Conservation (phyloP, 106 monocot species). For the Phalaenopsis aphrodite region DNA sequence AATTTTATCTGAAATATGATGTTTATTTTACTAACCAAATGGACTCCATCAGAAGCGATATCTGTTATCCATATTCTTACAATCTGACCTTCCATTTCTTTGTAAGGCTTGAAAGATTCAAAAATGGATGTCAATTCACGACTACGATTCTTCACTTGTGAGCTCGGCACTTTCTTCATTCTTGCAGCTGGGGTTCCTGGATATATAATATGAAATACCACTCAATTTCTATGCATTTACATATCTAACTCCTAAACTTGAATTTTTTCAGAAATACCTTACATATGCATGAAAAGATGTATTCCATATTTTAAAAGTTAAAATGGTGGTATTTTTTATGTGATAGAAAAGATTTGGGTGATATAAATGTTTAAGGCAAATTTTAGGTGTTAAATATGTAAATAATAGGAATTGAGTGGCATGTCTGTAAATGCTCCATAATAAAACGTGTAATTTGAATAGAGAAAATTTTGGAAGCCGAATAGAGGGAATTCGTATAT, state of each 20-base stretch:
- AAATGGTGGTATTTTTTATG: too few species aligned
- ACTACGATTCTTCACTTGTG: slow-evolving; percentile 81
- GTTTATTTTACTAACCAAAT: slow-evolving; percentile 45
- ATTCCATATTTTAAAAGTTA: too few species aligned
- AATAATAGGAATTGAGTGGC: too few species aligned
- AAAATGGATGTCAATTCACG: slow-evolving; percentile 86
- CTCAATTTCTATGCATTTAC: too few species aligned
- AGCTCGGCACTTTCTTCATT: slow-evolving; percentile 97
- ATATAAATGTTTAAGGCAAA: too few species aligned
- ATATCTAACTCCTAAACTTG: too few species aligned
- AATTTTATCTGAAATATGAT: too few species aligned
- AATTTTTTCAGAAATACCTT: too few species aligned
- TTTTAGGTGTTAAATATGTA: too few species aligned
- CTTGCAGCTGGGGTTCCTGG: slow-evolving; percentile 97
- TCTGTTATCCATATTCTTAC: slow-evolving; percentile 97
- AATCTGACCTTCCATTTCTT: slow-evolving; percentile 69
- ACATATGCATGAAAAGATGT: too few species aligned
- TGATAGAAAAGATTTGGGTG: too few species aligned
- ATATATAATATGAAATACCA: neutral
- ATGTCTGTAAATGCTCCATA: too few species aligned
- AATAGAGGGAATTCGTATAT: neutral
- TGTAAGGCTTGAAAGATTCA: slow-evolving; percentile 88
- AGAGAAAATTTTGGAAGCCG: neutral
- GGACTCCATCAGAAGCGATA: slow-evolving; percentile 87
- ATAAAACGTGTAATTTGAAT: neutral